Evolutionary conservation across 352 stramenopile genomes (phyloP).

Genomic region (Blastocystis sp.): DNA sequence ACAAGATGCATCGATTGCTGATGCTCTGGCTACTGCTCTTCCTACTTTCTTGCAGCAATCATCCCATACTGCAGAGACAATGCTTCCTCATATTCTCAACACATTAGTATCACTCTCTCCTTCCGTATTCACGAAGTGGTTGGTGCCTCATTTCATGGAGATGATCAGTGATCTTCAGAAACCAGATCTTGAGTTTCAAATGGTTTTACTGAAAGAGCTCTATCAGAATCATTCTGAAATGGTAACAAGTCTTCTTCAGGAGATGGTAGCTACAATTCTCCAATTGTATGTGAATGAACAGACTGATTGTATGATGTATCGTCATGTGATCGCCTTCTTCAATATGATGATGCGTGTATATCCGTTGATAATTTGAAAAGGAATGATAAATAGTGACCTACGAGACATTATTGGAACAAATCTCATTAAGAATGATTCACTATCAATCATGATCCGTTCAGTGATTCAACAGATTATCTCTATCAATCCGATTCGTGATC

Average conservation of each 20-base stretch:
- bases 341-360: not conserved
- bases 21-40: not conserved
- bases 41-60: not conserved
- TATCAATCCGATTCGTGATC: not conserved
- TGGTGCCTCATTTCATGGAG: not conserved
- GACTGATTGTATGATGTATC: not conserved
- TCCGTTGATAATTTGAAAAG: too few relatives aligned
- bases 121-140: not conserved
- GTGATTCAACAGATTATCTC: too few relatives aligned
- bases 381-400: not conserved
- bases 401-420: not conserved
- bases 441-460: not conserved
- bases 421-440: not conserved
- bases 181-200: not conserved
- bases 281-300: not conserved
- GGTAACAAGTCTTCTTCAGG: not conserved
- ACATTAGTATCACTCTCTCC: not conserved
- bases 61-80: not conserved
- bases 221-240: not conserved
- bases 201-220: not conserved
- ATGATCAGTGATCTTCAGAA: slow-evolving; percentile 10
- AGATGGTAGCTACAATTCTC: not conserved
- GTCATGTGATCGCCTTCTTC: not conserved
- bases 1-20: not conserved
- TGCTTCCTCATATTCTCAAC: not conserved